Conservation (phyloP, 1,284 basidiomycete species). For the Apiotrichum akiyoshidainum region DNA sequence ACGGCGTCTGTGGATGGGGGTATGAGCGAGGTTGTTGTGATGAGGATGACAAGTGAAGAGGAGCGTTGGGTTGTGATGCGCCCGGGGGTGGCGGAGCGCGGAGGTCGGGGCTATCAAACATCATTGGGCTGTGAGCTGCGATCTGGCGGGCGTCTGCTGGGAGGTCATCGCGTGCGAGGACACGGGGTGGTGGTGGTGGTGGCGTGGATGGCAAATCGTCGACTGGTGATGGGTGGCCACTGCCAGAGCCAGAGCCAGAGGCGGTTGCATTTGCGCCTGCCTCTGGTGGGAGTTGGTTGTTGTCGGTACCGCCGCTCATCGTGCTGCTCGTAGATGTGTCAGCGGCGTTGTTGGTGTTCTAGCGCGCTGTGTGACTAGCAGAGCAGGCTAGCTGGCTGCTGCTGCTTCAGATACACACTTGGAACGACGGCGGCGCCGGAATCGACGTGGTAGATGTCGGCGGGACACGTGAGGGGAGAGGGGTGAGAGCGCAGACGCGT, state of each 20-base stretch:
- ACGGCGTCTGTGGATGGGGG: not conserved
- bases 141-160: not conserved
- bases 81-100: not conserved
- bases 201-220: too few species aligned
- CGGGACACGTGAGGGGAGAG: conserved; percentile 2
- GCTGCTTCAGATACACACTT: conserved; percentile 1
- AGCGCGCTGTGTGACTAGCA: not conserved
- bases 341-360: not conserved
- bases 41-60: not conserved
- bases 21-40: not conserved
- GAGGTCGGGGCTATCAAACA: conserved; percentile 1
- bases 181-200: not conserved
- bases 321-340: not conserved
- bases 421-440: conserved; percentile 9
- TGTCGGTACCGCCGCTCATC: conserved; percentile 1
- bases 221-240: too few species aligned
- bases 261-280: too few species aligned
- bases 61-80: conserved; percentile 2
- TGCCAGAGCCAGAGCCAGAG: not conserved
- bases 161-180: not conserved
- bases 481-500: conserved; percentile 4
- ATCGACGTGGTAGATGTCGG: not conserved
- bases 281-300: too few species aligned
- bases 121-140: not conserved
- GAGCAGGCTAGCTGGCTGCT: not conserved